phyloP scores from a whole-genome alignment of 2,329 filamentous ascomycete species.

The Blastomyces silverae region DNA sequence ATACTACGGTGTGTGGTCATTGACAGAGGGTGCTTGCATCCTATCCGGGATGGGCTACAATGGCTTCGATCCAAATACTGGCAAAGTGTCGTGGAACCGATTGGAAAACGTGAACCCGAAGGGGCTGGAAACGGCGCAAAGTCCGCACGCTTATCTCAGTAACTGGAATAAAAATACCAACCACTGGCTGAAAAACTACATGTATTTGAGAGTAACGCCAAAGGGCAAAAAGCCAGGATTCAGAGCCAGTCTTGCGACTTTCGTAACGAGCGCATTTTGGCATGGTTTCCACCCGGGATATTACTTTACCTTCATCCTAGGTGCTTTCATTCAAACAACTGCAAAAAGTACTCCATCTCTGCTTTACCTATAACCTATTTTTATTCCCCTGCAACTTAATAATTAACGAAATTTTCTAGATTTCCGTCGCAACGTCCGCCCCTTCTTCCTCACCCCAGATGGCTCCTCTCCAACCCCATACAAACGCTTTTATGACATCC shows the following conservation, averaged over 20 bases:
- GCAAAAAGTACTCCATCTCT: slow-evolving; percentile 69
- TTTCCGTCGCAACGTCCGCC: slow-evolving; percentile 78
- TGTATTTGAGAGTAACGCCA: slow-evolving; percentile 91
- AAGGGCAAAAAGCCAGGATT: slow-evolving; percentile 96
- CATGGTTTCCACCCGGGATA: slow-evolving; percentile 98
- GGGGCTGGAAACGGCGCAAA: slow-evolving; percentile 83
- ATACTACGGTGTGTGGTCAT: slow-evolving; percentile 92
- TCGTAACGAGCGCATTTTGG: slow-evolving; percentile 92
- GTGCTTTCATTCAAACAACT: slow-evolving; percentile 82
- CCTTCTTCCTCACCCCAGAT: slow-evolving; percentile 80
- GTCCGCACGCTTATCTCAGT: slow-evolving; percentile 82
- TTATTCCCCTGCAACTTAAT: too few relatives aligned
- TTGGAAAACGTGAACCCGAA: slow-evolving; percentile 83
- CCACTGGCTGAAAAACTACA: slow-evolving; percentile 89
- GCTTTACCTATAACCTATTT: slow-evolving; percentile 3
- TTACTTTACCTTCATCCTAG: slow-evolving; percentile 83
- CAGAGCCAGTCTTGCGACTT: slow-evolving; percentile 86
- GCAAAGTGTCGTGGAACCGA: slow-evolving; percentile 82
- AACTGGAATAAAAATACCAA: slow-evolving; percentile 99
- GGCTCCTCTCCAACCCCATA: slow-evolving; percentile 59
- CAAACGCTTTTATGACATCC: slow-evolving; percentile 82
- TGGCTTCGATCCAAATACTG: slow-evolving; percentile 76
- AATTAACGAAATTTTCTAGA: slow-evolving; percentile 48
- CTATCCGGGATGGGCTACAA: slow-evolving; percentile 91
- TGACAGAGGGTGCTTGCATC: slow-evolving; percentile 92